Evolutionary conservation across 106 monocot species (phyloP).

Genomic region (Apostasia shenzhenica): DNA sequence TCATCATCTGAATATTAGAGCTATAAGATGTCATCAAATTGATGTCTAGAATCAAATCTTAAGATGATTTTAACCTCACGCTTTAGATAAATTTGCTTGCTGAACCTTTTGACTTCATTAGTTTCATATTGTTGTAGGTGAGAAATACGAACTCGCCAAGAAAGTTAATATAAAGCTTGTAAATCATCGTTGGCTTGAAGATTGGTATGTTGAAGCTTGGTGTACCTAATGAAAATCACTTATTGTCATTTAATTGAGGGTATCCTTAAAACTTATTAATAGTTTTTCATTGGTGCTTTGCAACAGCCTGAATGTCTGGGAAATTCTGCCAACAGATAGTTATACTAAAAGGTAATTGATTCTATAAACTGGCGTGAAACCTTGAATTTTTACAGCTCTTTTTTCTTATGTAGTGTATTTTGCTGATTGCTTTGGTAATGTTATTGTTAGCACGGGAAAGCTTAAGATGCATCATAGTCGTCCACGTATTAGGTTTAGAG

Average conservation of each 20-base stretch:
- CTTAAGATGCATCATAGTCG: neutral
- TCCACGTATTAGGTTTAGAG: neutral
- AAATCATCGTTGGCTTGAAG: conserved; percentile 92
- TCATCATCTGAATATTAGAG: no score
- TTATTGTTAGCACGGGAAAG: neutral
- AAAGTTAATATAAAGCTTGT: conserved; percentile 95
- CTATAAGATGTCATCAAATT: neutral
- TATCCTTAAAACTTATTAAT: neutral
- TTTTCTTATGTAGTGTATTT: no score
- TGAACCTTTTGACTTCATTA: no score
- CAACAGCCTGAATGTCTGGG: conserved; percentile 77
- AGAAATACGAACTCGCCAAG: conserved; percentile 90
- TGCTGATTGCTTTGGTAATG: no score
- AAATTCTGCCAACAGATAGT: conserved; percentile 61
- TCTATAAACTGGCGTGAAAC: neutral
- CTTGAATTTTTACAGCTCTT: no score
- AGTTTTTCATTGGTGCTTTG: conserved; percentile 6
- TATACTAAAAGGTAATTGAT: conserved; percentile 66
- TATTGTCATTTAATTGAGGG: neutral
- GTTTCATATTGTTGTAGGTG: conserved; percentile 36
- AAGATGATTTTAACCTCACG: no score
- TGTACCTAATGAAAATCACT: neutral
- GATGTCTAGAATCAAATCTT: neutral
- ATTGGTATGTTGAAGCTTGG: conserved; percentile 45
- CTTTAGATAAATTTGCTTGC: no score